Evolutionary conservation across 352 stramenopile species (phyloP).

Genomic region (Elongisporangium anandrum): DNA sequence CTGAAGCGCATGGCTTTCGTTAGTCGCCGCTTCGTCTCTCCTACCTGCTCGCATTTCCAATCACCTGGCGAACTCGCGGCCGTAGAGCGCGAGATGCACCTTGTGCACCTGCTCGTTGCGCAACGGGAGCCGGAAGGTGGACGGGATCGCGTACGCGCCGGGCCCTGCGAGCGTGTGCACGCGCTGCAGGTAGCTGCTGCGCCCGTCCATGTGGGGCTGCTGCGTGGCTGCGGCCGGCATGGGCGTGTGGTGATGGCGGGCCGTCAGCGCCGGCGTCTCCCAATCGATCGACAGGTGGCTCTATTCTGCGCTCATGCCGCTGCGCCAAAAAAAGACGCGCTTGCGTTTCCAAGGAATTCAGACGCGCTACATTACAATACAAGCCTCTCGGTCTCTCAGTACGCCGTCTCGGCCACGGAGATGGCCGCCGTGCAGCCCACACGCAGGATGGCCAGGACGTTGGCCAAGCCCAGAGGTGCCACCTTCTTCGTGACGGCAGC

Average conservation of each 20-base stretch:
- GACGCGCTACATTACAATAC: neutral
- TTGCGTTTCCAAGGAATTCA: slow-evolving; percentile 6
- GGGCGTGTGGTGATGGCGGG: neutral
- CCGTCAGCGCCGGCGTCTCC: neutral
- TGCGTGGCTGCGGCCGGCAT: neutral
- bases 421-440: slow-evolving; percentile 43
- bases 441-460: slow-evolving; percentile 55
- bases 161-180: slow-evolving; percentile 39
- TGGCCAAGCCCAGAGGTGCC: slow-evolving; percentile 49
- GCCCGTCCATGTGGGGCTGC: slow-evolving; percentile 10
- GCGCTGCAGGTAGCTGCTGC: slow-evolving; percentile 52
- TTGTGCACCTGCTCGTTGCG: slow-evolving; percentile 34
- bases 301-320: slow-evolving; percentile 7
- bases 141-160: slow-evolving; percentile 55
- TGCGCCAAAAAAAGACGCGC: slow-evolving; percentile 4
- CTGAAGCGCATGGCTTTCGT: slow-evolving; percentile 5
- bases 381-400: neutral
- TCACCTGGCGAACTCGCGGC: slow-evolving; percentile 55
- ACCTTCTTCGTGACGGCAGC: slow-evolving; percentile 18
- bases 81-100: slow-evolving; percentile 46
- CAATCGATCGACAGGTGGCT: neutral
- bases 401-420: slow-evolving; percentile 13
- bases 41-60: neutral
- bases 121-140: slow-evolving; percentile 28
- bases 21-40: neutral